Base-by-base conservation (phyloP, 2,329 filamentous ascomycete species). In the Aureobasidium sp. region DNA sequence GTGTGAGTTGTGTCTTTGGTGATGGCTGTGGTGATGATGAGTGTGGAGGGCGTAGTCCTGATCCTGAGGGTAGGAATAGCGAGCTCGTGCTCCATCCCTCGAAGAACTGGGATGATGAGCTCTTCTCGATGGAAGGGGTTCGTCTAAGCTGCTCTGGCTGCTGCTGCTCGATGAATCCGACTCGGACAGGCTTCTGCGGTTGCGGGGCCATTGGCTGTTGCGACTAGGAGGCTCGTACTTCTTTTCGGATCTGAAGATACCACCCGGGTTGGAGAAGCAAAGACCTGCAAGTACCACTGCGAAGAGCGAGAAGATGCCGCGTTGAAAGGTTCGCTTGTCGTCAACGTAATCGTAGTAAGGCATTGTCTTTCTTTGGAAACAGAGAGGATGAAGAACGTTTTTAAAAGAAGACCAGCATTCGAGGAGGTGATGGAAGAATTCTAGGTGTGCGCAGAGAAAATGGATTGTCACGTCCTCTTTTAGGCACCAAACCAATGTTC, bases 231-330 rank as follows among this genome's bases (percentile, higher is more conserved):
- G 65, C 42, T 66, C 64, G 29, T 67, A 63, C 32, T 66, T 64
- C 52, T 67, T 32, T 59, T 70, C 70, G 10, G 62, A 69, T 66
- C 72, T 69, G 69, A 73, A 74, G 62, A 72, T 73, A 59, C 67
- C 67, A 49, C 70, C 45, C 13, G 72, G 72, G 59, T 71, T 71
- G 48, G 71, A 47, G 64, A 70, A 73, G 69, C 72, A 74, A 66
- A 71, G 49, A 65, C 67, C 70, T 27, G 71, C 71, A 30, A 68
- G 63, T n/a, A 62, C 64, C 4, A 73, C 53, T 3, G 70, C 66
- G 16, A 66, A 67, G 36, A 65, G 52, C 36, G 72, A 64, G 62
- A 74, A 74, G 30, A 72, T 66, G 3, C 65, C 67, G 53, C 69
- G 69, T 50, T 70, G 70, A 55, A 71, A 69, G 61, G 66, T 68